phyloP scores from a whole-genome alignment of 1,284 basidiomycete genomes.

The Mixia osmundae region DNA sequence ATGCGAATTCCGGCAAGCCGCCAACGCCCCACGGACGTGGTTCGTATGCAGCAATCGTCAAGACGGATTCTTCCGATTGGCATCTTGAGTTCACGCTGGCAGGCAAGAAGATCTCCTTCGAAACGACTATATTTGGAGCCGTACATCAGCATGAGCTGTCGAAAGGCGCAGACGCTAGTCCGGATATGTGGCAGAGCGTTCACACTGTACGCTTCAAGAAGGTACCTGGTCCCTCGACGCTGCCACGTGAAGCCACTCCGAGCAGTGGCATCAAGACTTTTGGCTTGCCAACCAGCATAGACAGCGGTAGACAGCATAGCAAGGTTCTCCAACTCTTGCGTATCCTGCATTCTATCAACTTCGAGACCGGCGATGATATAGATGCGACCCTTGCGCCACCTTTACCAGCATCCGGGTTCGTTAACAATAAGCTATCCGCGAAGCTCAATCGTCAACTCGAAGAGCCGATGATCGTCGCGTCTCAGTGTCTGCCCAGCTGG shows the following conservation, averaged over 20 bases:
- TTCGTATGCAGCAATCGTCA: slow-evolving; percentile 84
- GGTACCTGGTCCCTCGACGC: slow-evolving; percentile 52
- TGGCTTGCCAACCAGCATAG: slow-evolving; percentile 48
- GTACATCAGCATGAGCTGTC: slow-evolving; percentile 49
- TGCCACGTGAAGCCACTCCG: slow-evolving; percentile 11
- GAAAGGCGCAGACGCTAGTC: slow-evolving; percentile 3
- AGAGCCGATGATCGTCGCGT: slow-evolving; percentile 96
- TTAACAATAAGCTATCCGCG: slow-evolving; percentile 94
- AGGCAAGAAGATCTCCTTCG: slow-evolving; percentile 52
- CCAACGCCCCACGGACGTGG: slow-evolving; percentile 16
- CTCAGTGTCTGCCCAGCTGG: slow-evolving; percentile 90
- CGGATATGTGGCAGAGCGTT: slow-evolving; percentile 63
- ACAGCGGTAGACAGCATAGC: slow-evolving; percentile 57
- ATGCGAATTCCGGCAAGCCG: slow-evolving; percentile 10
- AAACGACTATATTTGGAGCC: slow-evolving; percentile 85
- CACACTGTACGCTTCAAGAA: slow-evolving; percentile 86
- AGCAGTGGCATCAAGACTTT: no score
- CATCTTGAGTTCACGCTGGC: slow-evolving; percentile 88
- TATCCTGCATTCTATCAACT: slow-evolving; percentile 54
- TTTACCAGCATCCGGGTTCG: slow-evolving; percentile 50
- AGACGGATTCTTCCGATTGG: slow-evolving; percentile 79
- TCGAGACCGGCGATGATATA: slow-evolving; percentile 26
- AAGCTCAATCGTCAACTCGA: slow-evolving; percentile 94
- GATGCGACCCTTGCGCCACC: slow-evolving; percentile 8
- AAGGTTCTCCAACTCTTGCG: slow-evolving; percentile 77